These are phyloP conservation scores for Chalara sp. DNA, from an alignment of 2,329 filamentous ascomycete genomes.

Conservation along the genomic window DNA sequence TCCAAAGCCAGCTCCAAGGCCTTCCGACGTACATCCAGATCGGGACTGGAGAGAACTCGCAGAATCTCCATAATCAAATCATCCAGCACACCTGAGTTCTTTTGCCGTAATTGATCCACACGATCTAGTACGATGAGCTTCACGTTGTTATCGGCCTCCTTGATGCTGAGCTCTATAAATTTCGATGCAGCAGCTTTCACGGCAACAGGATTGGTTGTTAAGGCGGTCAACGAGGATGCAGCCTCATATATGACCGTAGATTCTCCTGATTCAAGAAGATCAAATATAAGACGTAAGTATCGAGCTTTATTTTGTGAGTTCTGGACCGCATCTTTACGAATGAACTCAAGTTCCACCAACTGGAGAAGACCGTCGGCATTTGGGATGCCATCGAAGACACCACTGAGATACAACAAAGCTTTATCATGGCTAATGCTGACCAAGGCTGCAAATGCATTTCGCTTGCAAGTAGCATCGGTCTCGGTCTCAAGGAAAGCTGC, in stretches of 20 bases:
- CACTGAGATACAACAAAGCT: constrained; percentile 79
- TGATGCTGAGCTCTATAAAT: constrained; percentile 94
- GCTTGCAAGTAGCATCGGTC: constrained; percentile 92
- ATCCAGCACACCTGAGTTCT: constrained; percentile 86
- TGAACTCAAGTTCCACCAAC: constrained; percentile 92
- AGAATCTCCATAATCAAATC: constrained; percentile 96
- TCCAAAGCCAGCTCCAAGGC: constrained; percentile 85
- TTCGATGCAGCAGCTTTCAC: constrained; percentile 95
- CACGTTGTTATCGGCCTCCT: constrained; percentile 97
- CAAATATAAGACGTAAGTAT: constrained; percentile 92
- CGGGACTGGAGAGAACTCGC: constrained; percentile 87
- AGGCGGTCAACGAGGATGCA: constrained; percentile 84
- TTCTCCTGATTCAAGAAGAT: constrained; percentile 84
- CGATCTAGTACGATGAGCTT: constrained; percentile 97
- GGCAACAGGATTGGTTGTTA: constrained; percentile 94
- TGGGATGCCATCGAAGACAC: constrained; percentile 85
- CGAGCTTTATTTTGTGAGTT: constrained; percentile 93
- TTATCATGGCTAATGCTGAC: constrained; percentile 90
- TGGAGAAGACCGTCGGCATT: constrained; percentile 93
- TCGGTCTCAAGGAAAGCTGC: constrained; percentile 84
- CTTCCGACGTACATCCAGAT: constrained; percentile 92
- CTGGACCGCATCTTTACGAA: constrained; percentile 91
- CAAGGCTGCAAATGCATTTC: constrained; percentile 92
- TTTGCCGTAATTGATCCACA: constrained; percentile 78
- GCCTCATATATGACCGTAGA: constrained; percentile 98